Evolutionary conservation across 1,139 yeast genomes (phyloP).

Genomic region (Candida tropicalis): DNA sequence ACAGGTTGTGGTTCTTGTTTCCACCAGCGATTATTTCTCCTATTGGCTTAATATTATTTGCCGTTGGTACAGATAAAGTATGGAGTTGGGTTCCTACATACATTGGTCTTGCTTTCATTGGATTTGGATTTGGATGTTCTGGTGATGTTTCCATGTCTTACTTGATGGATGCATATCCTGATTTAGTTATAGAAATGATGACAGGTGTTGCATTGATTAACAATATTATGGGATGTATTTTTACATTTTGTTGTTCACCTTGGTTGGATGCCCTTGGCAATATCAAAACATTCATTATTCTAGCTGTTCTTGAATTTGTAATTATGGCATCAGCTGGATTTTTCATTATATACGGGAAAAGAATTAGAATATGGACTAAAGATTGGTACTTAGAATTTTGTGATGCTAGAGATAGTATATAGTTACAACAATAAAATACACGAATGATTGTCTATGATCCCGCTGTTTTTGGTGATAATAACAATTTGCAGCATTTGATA

Average conservation of each 20-base stretch:
- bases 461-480: too few species aligned
- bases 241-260: constrained; percentile 73
- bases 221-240: constrained; percentile 73
- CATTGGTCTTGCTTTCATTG: constrained; percentile 66
- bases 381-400: constrained; percentile 28
- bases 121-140: constrained; percentile 72
- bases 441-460: too few species aligned
- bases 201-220: constrained; percentile 81
- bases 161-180: constrained; percentile 73
- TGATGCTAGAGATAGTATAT: constrained; percentile 16
- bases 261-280: constrained; percentile 73
- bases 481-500: constrained; percentile 4
- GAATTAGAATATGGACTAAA: constrained; percentile 39
- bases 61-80: constrained; percentile 68
- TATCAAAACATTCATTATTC: constrained; percentile 68
- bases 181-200: constrained; percentile 79
- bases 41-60: constrained; percentile 73
- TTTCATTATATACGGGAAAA: constrained; percentile 37
- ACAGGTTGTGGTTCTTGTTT: constrained; percentile 69
- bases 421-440: neutral
- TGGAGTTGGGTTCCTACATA: constrained; percentile 64
- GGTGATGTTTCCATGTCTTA: constrained; percentile 75
- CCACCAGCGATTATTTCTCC: constrained; percentile 72
- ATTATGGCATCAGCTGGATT: constrained; percentile 36
- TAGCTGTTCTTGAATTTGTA: constrained; percentile 69